Evolutionary conservation across 1,139 yeast species (phyloP).

Genomic region (Petasospora fabianii): DNA sequence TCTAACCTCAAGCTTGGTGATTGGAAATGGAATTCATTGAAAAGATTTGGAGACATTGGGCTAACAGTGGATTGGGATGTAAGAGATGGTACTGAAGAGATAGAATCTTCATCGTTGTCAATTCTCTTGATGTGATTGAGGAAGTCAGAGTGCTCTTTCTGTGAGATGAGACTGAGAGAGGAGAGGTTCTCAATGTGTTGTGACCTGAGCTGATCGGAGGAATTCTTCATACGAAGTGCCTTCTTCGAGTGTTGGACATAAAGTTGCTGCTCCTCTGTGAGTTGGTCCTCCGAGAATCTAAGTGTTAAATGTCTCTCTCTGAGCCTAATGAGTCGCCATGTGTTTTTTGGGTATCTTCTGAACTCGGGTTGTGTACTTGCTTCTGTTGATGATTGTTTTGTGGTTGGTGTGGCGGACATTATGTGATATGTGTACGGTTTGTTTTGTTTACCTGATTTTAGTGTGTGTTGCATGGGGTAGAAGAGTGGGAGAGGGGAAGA

Average conservation of each 20-base stretch:
- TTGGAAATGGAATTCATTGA: slow-evolving; percentile 3
- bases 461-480: not conserved
- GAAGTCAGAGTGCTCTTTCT: slow-evolving; percentile 5
- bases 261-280: not conserved
- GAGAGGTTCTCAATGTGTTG: slow-evolving; percentile 13
- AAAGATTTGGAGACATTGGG: slow-evolving; percentile 8
- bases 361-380: slow-evolving; percentile 5
- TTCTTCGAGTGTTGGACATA: slow-evolving; percentile 2
- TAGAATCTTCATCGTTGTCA: slow-evolving; percentile 7
- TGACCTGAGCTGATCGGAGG: slow-evolving; percentile 12
- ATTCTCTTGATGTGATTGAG: not conserved
- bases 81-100: slow-evolving; percentile 11
- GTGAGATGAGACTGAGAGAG: slow-evolving; percentile 1
- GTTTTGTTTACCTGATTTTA: not conserved
- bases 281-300: slow-evolving; percentile 9
- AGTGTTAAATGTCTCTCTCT: slow-evolving; percentile 19
- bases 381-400: not conserved
- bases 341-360: slow-evolving; percentile 23
- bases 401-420: not conserved
- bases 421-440: no score
- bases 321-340: slow-evolving; percentile 23
- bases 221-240: slow-evolving; percentile 9
- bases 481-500: not conserved
- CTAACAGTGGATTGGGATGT: slow-evolving; percentile 8
- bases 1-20: not conserved